Conservation (phyloP, 2,329 filamentous ascomycete genomes). For the Plectosphaerella cucumerina region DNA sequence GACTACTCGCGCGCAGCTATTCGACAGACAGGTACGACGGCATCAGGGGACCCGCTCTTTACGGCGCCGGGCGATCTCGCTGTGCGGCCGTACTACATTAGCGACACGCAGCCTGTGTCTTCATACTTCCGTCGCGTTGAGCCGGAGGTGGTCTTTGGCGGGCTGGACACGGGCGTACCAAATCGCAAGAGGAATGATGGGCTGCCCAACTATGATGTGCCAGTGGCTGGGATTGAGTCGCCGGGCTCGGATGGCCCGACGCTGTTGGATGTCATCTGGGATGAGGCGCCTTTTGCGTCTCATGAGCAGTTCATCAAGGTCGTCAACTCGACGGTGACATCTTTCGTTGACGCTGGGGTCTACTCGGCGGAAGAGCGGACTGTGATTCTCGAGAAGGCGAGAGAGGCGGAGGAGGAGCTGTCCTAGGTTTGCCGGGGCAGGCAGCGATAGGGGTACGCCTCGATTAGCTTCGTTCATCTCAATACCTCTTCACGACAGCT, state of each 20-base stretch:
- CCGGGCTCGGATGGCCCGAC: conserved; percentile 25
- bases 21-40: conserved; percentile 12
- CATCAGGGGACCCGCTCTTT: conserved; percentile 21
- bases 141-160: conserved; percentile 22
- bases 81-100: conserved; percentile 24
- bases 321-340: conserved; percentile 14
- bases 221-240: conserved; percentile 20
- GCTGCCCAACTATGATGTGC: conserved; percentile 23
- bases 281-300: conserved; percentile 21
- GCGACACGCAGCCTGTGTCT: conserved; percentile 21
- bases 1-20: conserved; percentile 21
- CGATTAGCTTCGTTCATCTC: no score
- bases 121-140: conserved; percentile 26
- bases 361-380: conserved; percentile 18
- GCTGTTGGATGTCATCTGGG: conserved; percentile 26
- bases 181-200: conserved; percentile 25
- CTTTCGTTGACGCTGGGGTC: conserved; percentile 18
- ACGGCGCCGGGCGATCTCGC: conserved; percentile 12
- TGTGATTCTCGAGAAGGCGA: conserved; percentile 17
- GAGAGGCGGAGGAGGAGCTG: conserved; percentile 20
- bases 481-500: no score
- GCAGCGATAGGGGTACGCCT: no score
- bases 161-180: conserved; percentile 18
- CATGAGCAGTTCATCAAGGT: conserved; percentile 19
- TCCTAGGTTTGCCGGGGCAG: background rate